Conservation (phyloP, 495 filamentous ascomycete species). For the Amphirosellinia nigrospora region DNA sequence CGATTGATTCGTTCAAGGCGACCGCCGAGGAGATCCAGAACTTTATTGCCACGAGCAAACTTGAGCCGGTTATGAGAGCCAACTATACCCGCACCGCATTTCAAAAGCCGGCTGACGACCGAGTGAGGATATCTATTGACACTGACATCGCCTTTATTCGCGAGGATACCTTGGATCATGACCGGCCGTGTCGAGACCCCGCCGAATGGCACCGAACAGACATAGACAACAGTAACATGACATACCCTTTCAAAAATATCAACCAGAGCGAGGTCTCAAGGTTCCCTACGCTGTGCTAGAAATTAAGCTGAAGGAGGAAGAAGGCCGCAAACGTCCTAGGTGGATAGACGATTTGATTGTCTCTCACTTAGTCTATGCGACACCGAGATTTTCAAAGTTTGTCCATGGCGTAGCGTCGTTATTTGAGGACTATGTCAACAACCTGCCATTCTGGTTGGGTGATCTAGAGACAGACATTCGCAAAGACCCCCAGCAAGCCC, state of each 20-base stretch:
- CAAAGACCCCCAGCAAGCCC: slow-evolving; percentile 87
- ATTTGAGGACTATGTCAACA: slow-evolving; percentile 96
- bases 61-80: slow-evolving; percentile 86
- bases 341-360: slow-evolving; percentile 92
- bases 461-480: slow-evolving; percentile 91
- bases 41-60: slow-evolving; percentile 75
- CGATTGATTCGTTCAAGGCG: slow-evolving; percentile 70
- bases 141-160: slow-evolving; percentile 91
- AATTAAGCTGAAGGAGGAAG: slow-evolving; percentile 83
- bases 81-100: slow-evolving; percentile 96
- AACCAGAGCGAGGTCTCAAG: slow-evolving; percentile 90
- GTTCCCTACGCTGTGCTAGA: slow-evolving; percentile 90
- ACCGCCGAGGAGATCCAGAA: slow-evolving; percentile 79
- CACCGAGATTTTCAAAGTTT: slow-evolving; percentile 93
- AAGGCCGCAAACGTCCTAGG: slow-evolving; percentile 68
- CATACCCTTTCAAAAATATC: slow-evolving; percentile 82
- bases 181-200: slow-evolving; percentile 86
- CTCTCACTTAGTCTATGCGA: slow-evolving; percentile 88
- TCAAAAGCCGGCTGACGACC: slow-evolving; percentile 91
- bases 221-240: slow-evolving; percentile 81
- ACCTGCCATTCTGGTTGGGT: slow-evolving; percentile 92
- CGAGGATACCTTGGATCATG: slow-evolving; percentile 83
- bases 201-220: slow-evolving; percentile 89
- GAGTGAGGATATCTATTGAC: slow-evolving; percentile 89
- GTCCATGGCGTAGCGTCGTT: slow-evolving; percentile 89